Conservation (phyloP, 495 filamentous ascomycete species). For the Aspergillus bertholletiae region DNA sequence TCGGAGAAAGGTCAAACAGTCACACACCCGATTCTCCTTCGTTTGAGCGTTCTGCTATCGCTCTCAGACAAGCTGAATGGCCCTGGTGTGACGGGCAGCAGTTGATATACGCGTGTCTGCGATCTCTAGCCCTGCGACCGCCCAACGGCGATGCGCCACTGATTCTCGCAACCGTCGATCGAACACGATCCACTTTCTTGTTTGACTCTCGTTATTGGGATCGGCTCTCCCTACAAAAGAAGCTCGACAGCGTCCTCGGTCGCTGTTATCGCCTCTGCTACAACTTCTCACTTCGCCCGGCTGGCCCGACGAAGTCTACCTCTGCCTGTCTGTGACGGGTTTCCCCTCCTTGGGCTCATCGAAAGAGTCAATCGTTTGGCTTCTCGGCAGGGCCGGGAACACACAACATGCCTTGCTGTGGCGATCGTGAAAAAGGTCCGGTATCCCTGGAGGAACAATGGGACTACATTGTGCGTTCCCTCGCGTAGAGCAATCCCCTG, state of each 20-base stretch:
- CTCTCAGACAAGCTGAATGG: neutral
- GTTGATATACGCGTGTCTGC: slow-evolving; percentile 14
- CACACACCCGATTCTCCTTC: neutral
- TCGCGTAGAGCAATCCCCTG: neutral
- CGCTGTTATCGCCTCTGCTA: neutral
- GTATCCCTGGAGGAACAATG: slow-evolving; percentile 83
- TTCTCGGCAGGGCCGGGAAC: slow-evolving; percentile 35
- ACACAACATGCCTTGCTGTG: slow-evolving; percentile 67
- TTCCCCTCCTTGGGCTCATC: slow-evolving; percentile 6
- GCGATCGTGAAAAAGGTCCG: slow-evolving; percentile 64
- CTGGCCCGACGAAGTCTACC: slow-evolving; percentile 40
- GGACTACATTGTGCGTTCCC: slow-evolving; percentile 78
- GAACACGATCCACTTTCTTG: slow-evolving; percentile 8
- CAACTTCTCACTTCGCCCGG: slow-evolving; percentile 29
- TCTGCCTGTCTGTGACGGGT: neutral
- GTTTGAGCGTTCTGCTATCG: neutral
- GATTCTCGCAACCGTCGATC: slow-evolving; percentile 9
- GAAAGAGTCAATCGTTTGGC: slow-evolving; percentile 1
- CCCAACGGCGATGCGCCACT: slow-evolving; percentile 15
- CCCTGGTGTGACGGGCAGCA: neutral
- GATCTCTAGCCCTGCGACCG: slow-evolving; percentile 1
- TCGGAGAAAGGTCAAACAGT: neutral
- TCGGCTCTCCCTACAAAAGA: slow-evolving; percentile 10
- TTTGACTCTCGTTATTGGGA: slow-evolving; percentile 8
- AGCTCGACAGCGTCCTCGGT: slow-evolving; percentile 1